These are phyloP conservation scores for Neurospora sp. DNA, from an alignment of 495 filamentous ascomycete species.

Conservation along the genomic window DNA sequence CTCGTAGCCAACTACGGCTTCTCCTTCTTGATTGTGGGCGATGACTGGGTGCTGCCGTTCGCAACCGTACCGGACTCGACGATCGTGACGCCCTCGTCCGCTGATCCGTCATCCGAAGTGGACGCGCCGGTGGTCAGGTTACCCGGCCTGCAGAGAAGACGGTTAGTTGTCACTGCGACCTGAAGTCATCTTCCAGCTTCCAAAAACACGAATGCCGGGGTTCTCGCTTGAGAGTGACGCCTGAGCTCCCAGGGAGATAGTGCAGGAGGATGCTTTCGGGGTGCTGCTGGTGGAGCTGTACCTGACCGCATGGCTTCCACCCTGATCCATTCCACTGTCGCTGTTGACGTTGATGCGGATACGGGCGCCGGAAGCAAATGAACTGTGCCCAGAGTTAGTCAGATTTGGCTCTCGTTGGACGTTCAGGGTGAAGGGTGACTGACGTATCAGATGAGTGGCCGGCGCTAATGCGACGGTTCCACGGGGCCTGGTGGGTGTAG, in stretches of 20 bases:
- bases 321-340: constrained; percentile 9
- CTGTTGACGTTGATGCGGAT: constrained; percentile 8
- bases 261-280: not conserved
- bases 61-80: constrained; percentile 39
- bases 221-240: not conserved
- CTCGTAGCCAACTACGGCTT: constrained; percentile 15
- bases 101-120: constrained; percentile 33
- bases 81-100: constrained; percentile 39
- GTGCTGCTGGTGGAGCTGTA: constrained; percentile 8
- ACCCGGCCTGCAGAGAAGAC: constrained; percentile 16
- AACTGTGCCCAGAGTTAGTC: constrained; percentile 12
- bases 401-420: not conserved
- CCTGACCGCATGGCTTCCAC: constrained; percentile 14
- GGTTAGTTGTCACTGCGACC: constrained; percentile 18
- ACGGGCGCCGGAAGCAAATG: constrained; percentile 18
- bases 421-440: not conserved
- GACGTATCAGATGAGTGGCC: constrained; percentile 19
- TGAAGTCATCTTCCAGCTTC: constrained; percentile 3
- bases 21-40: constrained; percentile 39
- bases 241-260: not conserved
- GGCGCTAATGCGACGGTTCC: constrained; percentile 18
- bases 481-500: constrained; percentile 23
- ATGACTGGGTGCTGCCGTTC: constrained; percentile 39
- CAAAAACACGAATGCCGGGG: not conserved
- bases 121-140: constrained; percentile 14